Base-by-base conservation (phyloP, 1,139 yeast species). In the Geotrichum phurueaensis region DNA sequence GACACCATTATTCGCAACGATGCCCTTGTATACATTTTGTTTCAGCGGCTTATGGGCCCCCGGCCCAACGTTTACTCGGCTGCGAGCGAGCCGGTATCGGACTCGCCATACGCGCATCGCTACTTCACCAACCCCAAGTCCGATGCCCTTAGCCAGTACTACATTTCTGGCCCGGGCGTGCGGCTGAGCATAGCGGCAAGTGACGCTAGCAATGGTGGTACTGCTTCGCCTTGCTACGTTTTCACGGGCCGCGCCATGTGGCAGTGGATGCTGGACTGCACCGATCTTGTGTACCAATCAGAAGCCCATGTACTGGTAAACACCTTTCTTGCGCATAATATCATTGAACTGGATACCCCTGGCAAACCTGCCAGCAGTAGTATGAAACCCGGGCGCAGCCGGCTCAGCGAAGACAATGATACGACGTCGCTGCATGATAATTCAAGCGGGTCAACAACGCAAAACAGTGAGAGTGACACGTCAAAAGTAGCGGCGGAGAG, bases 191-290 rank as follows among this genome's bases (percentile, higher is more conserved):
- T 39, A 25, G 15, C 31, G 31, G 9, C 15, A 12, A 15, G 15
- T 20, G 53, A 31, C 25, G 9, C 36, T n/a, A n/a, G n/a, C 13
- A 36, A 12, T 7, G 25, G 27, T 15, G 25, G n/a, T 27, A 13
- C 39, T 20, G 18, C 54, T 6, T 5, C 25, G 33, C 22, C 53
- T 12, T 3, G 77, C 20, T 79, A 80, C 67, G 81, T 84, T 60
- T 79, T 89, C 63, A 80, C 89, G 0, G 96, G 97, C 0, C 87
- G 88, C 67, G 87, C 96, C 0, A 77, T 87, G 1, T 79, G 85
- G 72, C 97, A 90, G 69, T 94, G 97, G 97, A 68, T 92, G 20
- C 79, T 86, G 81, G 98, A 92, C 65, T 92, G 97, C 69, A 87
- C 96, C 0, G 95, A 89, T 68, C 77, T 86, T 0, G 73, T 85